Conservation (phyloP, 139 green algal species). For the Chlorella sorokiniana region DNA sequence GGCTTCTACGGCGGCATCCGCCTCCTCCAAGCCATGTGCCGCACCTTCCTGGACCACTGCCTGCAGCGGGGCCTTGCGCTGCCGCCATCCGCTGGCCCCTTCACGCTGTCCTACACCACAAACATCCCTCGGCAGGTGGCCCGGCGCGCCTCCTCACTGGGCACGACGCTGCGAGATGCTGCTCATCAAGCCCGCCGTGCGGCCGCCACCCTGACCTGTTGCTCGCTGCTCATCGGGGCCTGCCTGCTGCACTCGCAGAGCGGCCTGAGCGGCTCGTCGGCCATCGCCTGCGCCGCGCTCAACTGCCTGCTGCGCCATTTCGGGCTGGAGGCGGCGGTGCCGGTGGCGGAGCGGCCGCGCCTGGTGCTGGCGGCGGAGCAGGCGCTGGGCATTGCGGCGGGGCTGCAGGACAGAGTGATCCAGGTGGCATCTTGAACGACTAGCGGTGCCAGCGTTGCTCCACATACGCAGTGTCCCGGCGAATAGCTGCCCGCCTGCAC, state of each 20-base stretch:
- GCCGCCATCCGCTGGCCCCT: constrained; percentile 31
- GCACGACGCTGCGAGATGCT: not conserved
- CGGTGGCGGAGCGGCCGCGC: constrained; percentile 53
- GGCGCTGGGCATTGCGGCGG: constrained; percentile 87
- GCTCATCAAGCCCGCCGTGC: not conserved
- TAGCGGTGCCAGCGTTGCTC: too few relatives aligned
- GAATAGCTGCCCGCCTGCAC: too few relatives aligned
- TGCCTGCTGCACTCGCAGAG: constrained; percentile 19
- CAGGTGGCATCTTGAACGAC: too few relatives aligned
- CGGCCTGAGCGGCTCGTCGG: constrained; percentile 86
- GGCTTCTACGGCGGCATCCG: constrained; percentile 86
- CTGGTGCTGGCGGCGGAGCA: constrained; percentile 81
- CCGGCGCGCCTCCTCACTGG: not conserved
- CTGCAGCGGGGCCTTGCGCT: constrained; percentile 52
- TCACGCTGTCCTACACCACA: constrained; percentile 83
- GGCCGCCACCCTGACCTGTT: not conserved
- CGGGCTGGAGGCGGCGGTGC: constrained; percentile 59
- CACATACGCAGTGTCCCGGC: too few relatives aligned
- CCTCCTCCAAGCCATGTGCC: constrained; percentile 80
- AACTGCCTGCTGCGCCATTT: constrained; percentile 85
- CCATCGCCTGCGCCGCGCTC: constrained; percentile 82
- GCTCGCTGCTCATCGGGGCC: too few relatives aligned
- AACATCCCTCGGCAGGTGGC: constrained; percentile 81
- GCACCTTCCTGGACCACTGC: constrained; percentile 73
- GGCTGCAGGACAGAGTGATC: constrained; percentile 89